These are phyloP conservation scores for Meripilus lineatus DNA, from an alignment of 1,284 basidiomycete genomes.

Conservation along the genomic window DNA sequence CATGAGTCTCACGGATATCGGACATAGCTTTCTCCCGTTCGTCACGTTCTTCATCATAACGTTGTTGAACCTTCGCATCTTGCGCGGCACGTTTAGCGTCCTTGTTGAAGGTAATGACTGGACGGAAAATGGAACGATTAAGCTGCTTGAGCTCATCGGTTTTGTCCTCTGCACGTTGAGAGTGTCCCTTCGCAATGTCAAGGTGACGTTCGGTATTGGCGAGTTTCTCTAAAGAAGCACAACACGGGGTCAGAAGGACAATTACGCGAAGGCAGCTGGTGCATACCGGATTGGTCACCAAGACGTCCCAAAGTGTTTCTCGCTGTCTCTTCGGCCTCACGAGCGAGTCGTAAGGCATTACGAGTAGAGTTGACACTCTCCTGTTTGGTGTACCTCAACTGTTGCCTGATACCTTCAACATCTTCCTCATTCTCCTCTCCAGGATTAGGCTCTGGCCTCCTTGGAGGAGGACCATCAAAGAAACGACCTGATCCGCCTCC, in stretches of 20 bases:
- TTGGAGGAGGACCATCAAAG: constrained; percentile 50
- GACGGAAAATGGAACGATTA: constrained; percentile 93
- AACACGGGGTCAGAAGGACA: background rate
- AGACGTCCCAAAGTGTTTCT: constrained; percentile 81
- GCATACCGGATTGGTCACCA: constrained; percentile 92
- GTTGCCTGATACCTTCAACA: constrained; percentile 93
- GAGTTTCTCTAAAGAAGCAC: constrained; percentile 77
- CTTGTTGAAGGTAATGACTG: constrained; percentile 88
- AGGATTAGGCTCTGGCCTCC: constrained; percentile 40
- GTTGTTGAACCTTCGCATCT: constrained; percentile 83
- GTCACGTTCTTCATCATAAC: constrained; percentile 85
- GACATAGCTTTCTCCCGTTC: constrained; percentile 83
- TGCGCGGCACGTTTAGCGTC: constrained; percentile 87
- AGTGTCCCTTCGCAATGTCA: constrained; percentile 90
- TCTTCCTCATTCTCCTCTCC: constrained; percentile 94
- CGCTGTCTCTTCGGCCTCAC: constrained; percentile 96
- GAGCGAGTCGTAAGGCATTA: constrained; percentile 89
- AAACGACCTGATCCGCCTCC: constrained; percentile 50
- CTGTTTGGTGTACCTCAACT: constrained; percentile 89
- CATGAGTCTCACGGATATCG: constrained; percentile 85
- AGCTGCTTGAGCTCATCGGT: constrained; percentile 93
- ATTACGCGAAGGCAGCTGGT: constrained; percentile 11
- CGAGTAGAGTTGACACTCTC: constrained; percentile 88
- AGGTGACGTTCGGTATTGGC: constrained; percentile 96
- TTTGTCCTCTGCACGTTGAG: constrained; percentile 86